Percentiles rank a stretch among this genome's conserved stretches.
These are phyloP conservation scores for Recurvomyces mirabilis DNA, from an alignment of 495 filamentous ascomycete genomes.

Conservation along the genomic window DNA sequence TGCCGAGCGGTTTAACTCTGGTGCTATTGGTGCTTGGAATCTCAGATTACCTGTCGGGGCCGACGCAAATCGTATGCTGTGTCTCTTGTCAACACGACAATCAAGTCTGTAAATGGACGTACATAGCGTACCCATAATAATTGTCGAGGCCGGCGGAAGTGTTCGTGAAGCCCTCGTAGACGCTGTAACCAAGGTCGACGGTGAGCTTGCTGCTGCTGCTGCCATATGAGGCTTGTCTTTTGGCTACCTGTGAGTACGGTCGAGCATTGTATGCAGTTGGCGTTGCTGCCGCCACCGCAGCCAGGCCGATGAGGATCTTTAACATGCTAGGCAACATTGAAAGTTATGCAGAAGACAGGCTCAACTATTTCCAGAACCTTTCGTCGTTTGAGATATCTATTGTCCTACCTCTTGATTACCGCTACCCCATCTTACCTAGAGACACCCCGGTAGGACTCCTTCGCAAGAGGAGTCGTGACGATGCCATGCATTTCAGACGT, in stretches of 20 bases:
- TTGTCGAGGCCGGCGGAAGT: slow-evolving; percentile 5
- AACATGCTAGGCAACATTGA: neutral
- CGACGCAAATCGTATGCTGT: slow-evolving; percentile 17
- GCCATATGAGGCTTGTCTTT: slow-evolving; percentile 1
- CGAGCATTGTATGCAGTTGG: slow-evolving; percentile 3
- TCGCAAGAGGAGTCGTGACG: no score
- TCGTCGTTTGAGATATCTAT: no score
- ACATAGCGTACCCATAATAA: slow-evolving; percentile 8
- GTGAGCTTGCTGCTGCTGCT: slow-evolving; percentile 5
- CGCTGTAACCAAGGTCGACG: slow-evolving; percentile 18
- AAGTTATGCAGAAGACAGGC: no score
- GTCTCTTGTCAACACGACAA: neutral
- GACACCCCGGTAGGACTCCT: no score
- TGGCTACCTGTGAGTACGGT: slow-evolving; percentile 4
- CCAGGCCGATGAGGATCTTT: neutral
- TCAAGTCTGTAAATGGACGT: neutral
- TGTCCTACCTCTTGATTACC: no score
- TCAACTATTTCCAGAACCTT: no score
- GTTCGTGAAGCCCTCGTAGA: slow-evolving; percentile 14
- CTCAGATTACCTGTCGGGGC: slow-evolving; percentile 16
- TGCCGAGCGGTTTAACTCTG: slow-evolving; percentile 15
- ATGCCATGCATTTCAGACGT: no score
- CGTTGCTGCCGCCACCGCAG: slow-evolving; percentile 2
- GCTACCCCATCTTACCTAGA: no score
- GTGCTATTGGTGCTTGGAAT: slow-evolving; percentile 25